Evolutionary conservation across 352 stramenopile genomes (phyloP).

Genomic region (Phytophthora pluvialis): DNA sequence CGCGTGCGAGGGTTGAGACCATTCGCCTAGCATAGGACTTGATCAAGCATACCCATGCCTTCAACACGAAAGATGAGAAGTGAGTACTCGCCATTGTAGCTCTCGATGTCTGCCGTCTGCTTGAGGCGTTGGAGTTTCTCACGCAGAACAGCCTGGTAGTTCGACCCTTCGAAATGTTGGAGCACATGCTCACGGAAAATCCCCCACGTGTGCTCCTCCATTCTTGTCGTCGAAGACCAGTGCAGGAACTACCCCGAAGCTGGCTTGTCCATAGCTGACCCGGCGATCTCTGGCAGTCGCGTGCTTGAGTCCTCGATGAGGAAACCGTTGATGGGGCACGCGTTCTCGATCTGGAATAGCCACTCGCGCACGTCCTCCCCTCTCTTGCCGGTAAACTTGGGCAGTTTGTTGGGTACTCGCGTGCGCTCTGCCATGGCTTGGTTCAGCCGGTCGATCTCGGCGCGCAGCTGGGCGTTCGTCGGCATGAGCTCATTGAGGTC

Average conservation of each 20-base stretch:
- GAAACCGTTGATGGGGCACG: slow-evolving; percentile 11
- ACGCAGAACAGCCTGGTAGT: background rate
- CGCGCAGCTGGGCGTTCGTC: background rate
- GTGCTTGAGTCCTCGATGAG: slow-evolving; percentile 1
- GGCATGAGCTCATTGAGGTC: background rate
- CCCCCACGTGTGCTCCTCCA: slow-evolving; percentile 1
- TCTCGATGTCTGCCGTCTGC: background rate
- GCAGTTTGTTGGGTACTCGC: background rate
- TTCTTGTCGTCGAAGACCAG: background rate
- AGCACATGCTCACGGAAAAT: slow-evolving; percentile 5
- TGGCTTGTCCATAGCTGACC: background rate
- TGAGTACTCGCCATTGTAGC: background rate
- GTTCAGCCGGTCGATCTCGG: slow-evolving; percentile 6
- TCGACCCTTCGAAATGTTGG: background rate
- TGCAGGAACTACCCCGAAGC: no score
- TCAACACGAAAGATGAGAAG: no score
- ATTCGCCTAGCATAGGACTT: background rate
- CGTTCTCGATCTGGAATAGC: slow-evolving; percentile 7
- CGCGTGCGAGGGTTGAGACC: background rate
- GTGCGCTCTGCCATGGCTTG: background rate
- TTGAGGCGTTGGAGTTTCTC: background rate
- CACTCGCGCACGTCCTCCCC: slow-evolving; percentile 2
- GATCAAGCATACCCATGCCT: background rate
- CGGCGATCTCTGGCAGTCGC: slow-evolving; percentile 2
- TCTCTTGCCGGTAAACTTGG: background rate